Evolutionary conservation across 202 grass and related monocot species (phyloP), one percentile per base, ranked within the genome.

Genomic region (Setaria viridis): DNA sequence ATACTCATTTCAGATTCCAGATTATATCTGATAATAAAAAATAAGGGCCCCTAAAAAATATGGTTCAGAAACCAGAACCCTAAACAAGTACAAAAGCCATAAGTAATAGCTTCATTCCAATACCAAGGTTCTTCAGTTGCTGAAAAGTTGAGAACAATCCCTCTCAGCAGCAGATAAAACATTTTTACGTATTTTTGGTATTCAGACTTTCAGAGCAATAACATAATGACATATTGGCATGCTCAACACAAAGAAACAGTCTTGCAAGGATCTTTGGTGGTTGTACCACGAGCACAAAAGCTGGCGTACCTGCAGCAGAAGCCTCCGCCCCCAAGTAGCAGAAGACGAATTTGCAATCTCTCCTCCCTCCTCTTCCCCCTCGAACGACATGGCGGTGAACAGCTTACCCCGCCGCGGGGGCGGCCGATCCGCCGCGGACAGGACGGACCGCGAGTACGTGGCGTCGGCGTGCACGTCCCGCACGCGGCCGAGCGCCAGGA

Each of bases 321-420:
- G 84, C 88, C 85, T 93, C 66, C 96, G 90, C 67, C 81, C 83
- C 96, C 80, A 91, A 65, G 86, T 80, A 84, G 83, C 50, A 32
- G 90, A 89, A 46, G 91, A 94, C 15, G 81, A 94, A 67, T 88
- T 94, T 25, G 12, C 84, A 33, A 11, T 50, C 32, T 47, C 67
- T 79, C 70, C 80, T 53, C 74, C 76, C 20, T 78, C 82, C 58
- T 79, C 78, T 37, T 77, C 88, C 17, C 83, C 85, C 76, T 95
- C 86, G 54, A 94, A 96, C 2, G 96, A 96, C 96, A 96, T 94
- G 78, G 91, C 82, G 17, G 96, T 91, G 80, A 99, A 96, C 33
- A 87, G 73, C 86, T 96, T 99, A 33, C 96, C 93, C 82, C 14
- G 70, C 71, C 49, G 16, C 19, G 33, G 75, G 21, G 80, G 70